Percentiles rank a stretch among this genome's conserved stretches.
Conservation (phyloP, 1,284 basidiomycete genomes). For the Papiliotrema terrestris region DNA sequence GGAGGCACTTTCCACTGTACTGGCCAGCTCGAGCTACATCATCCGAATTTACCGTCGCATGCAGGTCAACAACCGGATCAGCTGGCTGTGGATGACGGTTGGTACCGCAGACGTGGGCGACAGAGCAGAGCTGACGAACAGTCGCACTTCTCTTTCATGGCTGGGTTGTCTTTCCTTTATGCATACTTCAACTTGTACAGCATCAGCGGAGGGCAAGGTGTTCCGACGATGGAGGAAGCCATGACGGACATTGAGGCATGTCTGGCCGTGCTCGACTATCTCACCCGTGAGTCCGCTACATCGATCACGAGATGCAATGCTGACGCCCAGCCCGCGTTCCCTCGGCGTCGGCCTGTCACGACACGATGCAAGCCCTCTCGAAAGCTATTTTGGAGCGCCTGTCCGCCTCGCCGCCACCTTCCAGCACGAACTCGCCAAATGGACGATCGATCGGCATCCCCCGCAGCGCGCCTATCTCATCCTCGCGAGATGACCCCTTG, state of each 20-base stretch:
- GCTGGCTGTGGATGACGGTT: conserved; percentile 50
- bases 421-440: conserved; percentile 18
- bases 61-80: conserved; percentile 50
- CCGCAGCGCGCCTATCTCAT: conserved; percentile 38
- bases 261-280: conserved; percentile 45
- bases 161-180: conserved; percentile 50
- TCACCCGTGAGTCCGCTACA: conserved; percentile 42
- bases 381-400: conserved; percentile 46
- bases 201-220: conserved; percentile 43
- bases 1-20: conserved; percentile 44
- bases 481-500: conserved; percentile 42
- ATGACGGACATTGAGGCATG: conserved; percentile 49
- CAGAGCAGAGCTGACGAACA: conserved; percentile 12
- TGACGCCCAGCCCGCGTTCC: conserved; percentile 43
- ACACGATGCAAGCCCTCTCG: conserved; percentile 45
- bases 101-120: conserved; percentile 6
- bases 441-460: conserved; percentile 16
- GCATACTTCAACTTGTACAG: conserved; percentile 49
- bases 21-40: conserved; percentile 49
- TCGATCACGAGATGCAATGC: background rate
- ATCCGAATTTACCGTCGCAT: conserved; percentile 49
- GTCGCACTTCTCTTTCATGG: conserved; percentile 48
- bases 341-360: conserved; percentile 46
- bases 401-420: conserved; percentile 18
- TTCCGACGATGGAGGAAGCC: conserved; percentile 46